Percentiles rank a stretch among this genome's conserved stretches.
phyloP scores from a whole-genome alignment of 345 rosid species.

The Mangifera indica region DNA sequence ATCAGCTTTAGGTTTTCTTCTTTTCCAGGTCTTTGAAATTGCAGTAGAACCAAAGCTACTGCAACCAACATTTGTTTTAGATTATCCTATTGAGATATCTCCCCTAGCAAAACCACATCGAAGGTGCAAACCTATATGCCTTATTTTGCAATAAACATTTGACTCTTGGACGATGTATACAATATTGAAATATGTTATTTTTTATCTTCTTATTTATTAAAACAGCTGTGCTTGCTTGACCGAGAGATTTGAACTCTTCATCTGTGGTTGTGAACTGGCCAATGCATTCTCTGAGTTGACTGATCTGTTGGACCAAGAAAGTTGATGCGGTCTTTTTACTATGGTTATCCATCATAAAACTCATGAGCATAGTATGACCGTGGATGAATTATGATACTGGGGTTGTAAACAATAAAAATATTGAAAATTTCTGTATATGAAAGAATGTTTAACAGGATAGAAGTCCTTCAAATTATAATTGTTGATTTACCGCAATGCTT shows the following conservation, averaged over 20 bases:
- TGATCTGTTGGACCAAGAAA: slow-evolving; percentile 94
- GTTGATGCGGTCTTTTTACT: slow-evolving; percentile 1
- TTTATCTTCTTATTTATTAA: slow-evolving; percentile 12
- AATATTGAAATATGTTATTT: background rate
- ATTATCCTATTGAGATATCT: slow-evolving; percentile 93
- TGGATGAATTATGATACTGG: background rate
- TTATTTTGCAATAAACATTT: background rate
- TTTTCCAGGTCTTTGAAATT: slow-evolving; percentile 76
- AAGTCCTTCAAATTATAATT: no score
- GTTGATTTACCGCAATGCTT: background rate
- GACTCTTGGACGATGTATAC: background rate
- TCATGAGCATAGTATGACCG: background rate
- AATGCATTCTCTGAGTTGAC: slow-evolving; percentile 95
- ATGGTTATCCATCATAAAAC: background rate
- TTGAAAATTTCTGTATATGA: background rate
- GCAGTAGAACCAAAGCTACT: slow-evolving; percentile 84
- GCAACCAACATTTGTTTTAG: slow-evolving; percentile 94
- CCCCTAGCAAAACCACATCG: slow-evolving; percentile 94
- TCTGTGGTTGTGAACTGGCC: slow-evolving; percentile 94
- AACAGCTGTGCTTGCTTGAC: slow-evolving; percentile 67
- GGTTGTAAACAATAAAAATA: background rate
- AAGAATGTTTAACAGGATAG: background rate
- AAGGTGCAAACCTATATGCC: slow-evolving; percentile 38
- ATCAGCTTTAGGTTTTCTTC: slow-evolving; percentile 15
- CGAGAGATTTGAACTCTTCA: slow-evolving; percentile 94